phyloP scores from a whole-genome alignment of 345 rosid genomes.

The Citrus sp. region DNA sequence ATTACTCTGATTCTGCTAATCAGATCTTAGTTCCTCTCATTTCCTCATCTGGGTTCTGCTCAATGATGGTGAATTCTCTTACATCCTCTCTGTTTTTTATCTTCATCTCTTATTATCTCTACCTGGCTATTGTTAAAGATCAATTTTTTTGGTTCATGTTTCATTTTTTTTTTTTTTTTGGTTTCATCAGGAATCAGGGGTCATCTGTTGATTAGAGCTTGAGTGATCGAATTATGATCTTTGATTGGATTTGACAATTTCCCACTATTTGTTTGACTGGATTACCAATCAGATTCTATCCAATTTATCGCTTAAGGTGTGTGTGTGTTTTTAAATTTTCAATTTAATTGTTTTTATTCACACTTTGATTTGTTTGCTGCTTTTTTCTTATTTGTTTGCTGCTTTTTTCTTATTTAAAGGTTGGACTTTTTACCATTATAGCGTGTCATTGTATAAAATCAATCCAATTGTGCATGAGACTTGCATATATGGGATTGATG shows the following conservation, averaged over 20 bases:
- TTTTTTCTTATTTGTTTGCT: constrained; percentile 5
- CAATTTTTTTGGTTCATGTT: neutral
- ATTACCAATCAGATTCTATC: constrained; percentile 57
- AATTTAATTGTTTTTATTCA: constrained; percentile 25
- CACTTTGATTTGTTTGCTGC: constrained; percentile 29
- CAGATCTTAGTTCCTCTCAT: constrained; percentile 75
- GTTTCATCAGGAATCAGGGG: constrained; percentile 26
- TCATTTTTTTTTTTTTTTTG: constrained; percentile 21
- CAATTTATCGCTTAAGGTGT: constrained; percentile 38
- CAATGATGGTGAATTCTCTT: constrained; percentile 50
- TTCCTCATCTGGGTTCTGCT: constrained; percentile 58
- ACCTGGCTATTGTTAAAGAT: constrained; percentile 23
- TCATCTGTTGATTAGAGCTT: constrained; percentile 34
- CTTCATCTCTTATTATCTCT: constrained; percentile 31
- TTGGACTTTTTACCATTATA: neutral
- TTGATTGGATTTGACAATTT: constrained; percentile 49
- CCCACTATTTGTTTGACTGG: constrained; percentile 46
- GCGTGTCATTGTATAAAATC: neutral
- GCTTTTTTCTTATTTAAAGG: neutral
- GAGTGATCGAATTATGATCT: constrained; percentile 54
- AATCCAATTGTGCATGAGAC: constrained; percentile 7
- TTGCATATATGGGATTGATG: constrained; percentile 3
- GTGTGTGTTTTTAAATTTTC: constrained; percentile 11
- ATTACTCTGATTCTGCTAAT: constrained; percentile 43
- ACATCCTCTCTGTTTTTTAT: neutral